A percentile compares a stretch with the other conserved stretches of the same genome.
Evolutionary conservation across 306 rosid genomes (phyloP).

Genomic region (Quercus berberidifolia): DNA sequence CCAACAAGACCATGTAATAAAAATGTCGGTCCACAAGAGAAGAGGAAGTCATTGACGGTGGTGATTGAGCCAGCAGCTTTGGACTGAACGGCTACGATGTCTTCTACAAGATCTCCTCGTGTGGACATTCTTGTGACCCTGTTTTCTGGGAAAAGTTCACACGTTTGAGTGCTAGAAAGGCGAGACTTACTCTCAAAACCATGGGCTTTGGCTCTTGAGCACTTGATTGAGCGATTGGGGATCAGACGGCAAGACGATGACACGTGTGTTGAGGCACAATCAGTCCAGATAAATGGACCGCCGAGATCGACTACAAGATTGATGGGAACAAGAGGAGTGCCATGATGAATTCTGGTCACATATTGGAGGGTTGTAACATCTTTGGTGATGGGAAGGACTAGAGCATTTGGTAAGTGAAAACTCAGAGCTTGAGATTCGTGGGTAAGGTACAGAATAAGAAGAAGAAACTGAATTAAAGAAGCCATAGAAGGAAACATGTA

Average conservation of each 20-base stretch:
- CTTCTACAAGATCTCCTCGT: conserved; percentile 44
- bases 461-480: conserved; percentile 18
- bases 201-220: conserved; percentile 42
- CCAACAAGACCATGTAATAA: conserved; percentile 51
- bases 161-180: conserved; percentile 10
- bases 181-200: not conserved
- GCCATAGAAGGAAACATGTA: conserved; percentile 29
- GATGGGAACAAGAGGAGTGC: conserved; percentile 36
- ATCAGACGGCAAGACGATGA: conserved; percentile 32
- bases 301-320: conserved; percentile 59
- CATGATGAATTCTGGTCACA: conserved; percentile 38
- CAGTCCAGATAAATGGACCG: conserved; percentile 47
- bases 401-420: not conserved
- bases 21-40: conserved; percentile 41
- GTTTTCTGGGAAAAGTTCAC: conserved; percentile 35
- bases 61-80: not conserved
- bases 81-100: conserved; percentile 25
- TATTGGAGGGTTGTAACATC: conserved; percentile 54
- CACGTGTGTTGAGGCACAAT: conserved; percentile 21
- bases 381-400: conserved; percentile 38
- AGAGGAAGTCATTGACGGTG: conserved; percentile 12
- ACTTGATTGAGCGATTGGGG: conserved; percentile 48
- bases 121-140: conserved; percentile 19
- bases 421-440: conserved; percentile 1
- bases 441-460: not conserved